These are phyloP conservation scores for Entomortierella lignicola DNA, from an alignment of 192 early-diverging fungal species.

Conservation along the genomic window DNA sequence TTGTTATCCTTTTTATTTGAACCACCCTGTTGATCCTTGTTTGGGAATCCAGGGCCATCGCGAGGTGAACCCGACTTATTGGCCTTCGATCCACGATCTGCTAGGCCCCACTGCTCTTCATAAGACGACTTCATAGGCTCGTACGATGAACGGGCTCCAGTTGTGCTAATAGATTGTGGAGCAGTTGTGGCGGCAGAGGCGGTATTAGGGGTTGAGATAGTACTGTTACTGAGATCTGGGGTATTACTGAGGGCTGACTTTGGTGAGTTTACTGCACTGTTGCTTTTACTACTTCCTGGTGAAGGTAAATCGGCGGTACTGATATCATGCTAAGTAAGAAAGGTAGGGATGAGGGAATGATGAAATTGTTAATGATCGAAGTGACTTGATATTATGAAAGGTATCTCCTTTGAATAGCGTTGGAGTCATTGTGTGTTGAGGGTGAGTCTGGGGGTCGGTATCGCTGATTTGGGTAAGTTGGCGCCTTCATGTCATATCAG, in stretches of 20 bases:
- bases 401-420: neutral
- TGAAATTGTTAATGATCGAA: neutral
- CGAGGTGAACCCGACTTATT: conserved; percentile 41
- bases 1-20: conserved; percentile 39
- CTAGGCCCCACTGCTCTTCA: conserved; percentile 57
- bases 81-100: conserved; percentile 19
- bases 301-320: conserved; percentile 41
- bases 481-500: no score
- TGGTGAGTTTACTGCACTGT: conserved; percentile 30
- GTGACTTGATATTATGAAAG: neutral
- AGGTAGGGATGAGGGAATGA: neutral
- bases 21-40: conserved; percentile 9
- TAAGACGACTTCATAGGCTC: conserved; percentile 65
- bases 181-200: conserved; percentile 8
- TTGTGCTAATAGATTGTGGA: conserved; percentile 30
- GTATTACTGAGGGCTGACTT: conserved; percentile 48
- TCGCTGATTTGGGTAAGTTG: no score
- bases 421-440: conserved; percentile 9
- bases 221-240: conserved; percentile 25
- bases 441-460: neutral
- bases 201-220: neutral
- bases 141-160: conserved; percentile 56
- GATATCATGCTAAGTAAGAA: conserved; percentile 35
- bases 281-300: conserved; percentile 42
- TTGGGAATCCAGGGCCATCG: conserved; percentile 36